Base-by-base conservation (phyloP, 2,329 filamentous ascomycete genomes). In the Torrubiella hemipterigena region DNA sequence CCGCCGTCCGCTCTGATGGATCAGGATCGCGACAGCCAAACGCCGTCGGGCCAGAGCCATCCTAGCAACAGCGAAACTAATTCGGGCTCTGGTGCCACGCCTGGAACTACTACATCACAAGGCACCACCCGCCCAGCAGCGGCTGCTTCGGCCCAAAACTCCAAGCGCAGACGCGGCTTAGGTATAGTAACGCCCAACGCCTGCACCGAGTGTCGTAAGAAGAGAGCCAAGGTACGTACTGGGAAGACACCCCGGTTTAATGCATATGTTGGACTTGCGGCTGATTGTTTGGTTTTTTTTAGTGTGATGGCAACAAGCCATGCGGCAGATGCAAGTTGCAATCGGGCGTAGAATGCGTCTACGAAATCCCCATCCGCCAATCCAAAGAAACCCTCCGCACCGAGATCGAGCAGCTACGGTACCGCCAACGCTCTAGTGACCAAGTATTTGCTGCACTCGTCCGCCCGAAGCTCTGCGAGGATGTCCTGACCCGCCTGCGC, bases 311-410 rank as follows among this genome's bases (percentile, higher is more conserved):
- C 6, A 56, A 65, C 29, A 60, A 46, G 18, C 72, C 70, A 4
- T 75, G 70, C 40, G 58, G 59, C 20, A 59, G 73, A 37, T 78
- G 73, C 51, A 62, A 56, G 35, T 40, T 53, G 1, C 71, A 76
- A 38, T 66, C 64, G 32, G 65, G 67, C 19, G 51, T 63, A 23
- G 63, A 73, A 16, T 78, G 73, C 38, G 46, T 73, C 16, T 78
- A 78, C 53, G 71, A 77, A 40, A 47, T 74, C 7, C 73, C 73
- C 0, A 65, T 77, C 5, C 70, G 73, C 27, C 72, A 76, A 41
- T 76, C 72, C 9, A 78, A 78, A 38, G 73, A 77, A 37, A 64
- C 66, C 31, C 59, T 78, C 5, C 65, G 73, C 27, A 57, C 55
- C 43, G 73, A 77, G 43, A 73, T 77, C 37, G 73, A 77, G 32